A percentile compares a stretch with the other conserved stretches of the same genome.
Conservation (phyloP, 371 early-diverging fungal species). For the Parasitella parasitica region DNA sequence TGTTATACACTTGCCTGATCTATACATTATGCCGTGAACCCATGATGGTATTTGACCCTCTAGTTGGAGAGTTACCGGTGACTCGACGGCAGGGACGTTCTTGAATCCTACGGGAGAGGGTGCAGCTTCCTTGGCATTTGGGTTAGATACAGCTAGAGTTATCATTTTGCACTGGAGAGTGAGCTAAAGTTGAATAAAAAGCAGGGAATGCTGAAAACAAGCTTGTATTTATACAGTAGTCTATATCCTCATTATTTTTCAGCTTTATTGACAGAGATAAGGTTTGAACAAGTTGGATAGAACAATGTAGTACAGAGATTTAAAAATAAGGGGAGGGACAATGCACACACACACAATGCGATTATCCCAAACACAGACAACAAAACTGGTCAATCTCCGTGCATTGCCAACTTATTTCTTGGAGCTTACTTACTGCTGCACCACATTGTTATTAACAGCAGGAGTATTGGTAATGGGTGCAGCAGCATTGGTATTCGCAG, state of each 20-base stretch:
- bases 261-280: neutral
- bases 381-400: no score
- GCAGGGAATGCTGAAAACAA: neutral
- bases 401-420: no score
- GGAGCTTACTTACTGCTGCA: no score
- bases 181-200: neutral
- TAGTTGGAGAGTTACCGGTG: conserved; percentile 36
- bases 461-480: neutral
- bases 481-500: neutral
- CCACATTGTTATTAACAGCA: neutral
- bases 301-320: no score
- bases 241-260: neutral
- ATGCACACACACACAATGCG: neutral
- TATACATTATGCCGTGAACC: conserved; percentile 60
- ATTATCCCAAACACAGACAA: neutral
- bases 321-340: neutral
- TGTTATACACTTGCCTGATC: conserved; percentile 39
- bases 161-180: no score
- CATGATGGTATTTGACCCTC: conserved; percentile 57
- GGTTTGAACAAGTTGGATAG: no score
- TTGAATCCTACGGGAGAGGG: conserved; percentile 50
- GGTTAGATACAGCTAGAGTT: conserved; percentile 39
- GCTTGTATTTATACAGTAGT: neutral
- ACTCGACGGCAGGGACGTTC: conserved; percentile 51
- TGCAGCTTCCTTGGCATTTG: conserved; percentile 22